phyloP scores from a whole-genome alignment of 805 yeast genomes.

The Nakazawaea ishiwadae region DNA sequence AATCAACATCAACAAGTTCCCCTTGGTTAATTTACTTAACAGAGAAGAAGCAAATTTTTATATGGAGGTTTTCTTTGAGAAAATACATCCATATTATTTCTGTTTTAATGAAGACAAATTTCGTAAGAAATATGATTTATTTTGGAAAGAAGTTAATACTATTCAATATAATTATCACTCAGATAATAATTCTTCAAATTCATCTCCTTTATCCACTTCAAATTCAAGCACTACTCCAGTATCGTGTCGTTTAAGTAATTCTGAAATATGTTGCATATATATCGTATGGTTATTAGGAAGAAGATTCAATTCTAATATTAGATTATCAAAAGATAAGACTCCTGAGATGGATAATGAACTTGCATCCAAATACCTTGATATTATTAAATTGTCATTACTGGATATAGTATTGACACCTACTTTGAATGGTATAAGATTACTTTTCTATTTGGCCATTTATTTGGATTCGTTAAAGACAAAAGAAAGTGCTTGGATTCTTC shows the following conservation, averaged over 20 bases:
- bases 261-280: conserved; percentile 40
- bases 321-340: conserved; percentile 17
- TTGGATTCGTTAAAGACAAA: conserved; percentile 39
- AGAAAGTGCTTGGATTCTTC: conserved; percentile 43
- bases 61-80: conserved; percentile 33
- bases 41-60: conserved; percentile 32
- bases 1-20: conserved; percentile 31
- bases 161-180: conserved; percentile 12
- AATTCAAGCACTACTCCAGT: conserved; percentile 1
- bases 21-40: conserved; percentile 29
- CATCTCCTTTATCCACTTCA: conserved; percentile 2
- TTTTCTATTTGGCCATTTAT: conserved; percentile 37
- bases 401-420: conserved; percentile 41
- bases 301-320: conserved; percentile 25
- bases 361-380: conserved; percentile 31
- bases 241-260: conserved; percentile 20
- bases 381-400: conserved; percentile 36
- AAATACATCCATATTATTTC: conserved; percentile 39
- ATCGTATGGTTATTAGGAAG: conserved; percentile 40
- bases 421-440: conserved; percentile 37
- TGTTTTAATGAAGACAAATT: conserved; percentile 33
- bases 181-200: conserved; percentile 2
- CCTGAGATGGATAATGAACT: conserved; percentile 22
- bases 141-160: conserved; percentile 31
- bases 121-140: conserved; percentile 28